Evolutionary conservation across 192 early-diverging fungal genomes (phyloP), one percentile per base, ranked within the genome.

Genomic region (Gigaspora rosea): DNA sequence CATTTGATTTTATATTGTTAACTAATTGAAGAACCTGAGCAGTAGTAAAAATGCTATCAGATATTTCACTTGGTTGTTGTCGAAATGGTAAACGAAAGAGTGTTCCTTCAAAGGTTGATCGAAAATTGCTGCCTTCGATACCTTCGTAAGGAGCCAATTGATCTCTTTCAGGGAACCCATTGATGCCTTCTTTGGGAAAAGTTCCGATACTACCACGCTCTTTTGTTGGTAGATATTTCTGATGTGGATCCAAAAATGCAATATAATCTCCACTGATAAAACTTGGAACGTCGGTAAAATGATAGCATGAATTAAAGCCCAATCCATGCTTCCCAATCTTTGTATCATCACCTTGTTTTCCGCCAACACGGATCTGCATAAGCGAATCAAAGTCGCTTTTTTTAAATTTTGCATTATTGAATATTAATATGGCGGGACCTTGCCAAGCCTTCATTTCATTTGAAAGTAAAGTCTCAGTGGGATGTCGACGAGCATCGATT

Each of bases 71-170:
- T 13, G 47, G 7, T 32, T 3, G 8, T 49, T 0, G 16, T 5
- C 80, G 67, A 20, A 80, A 50, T 32, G 80, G 80, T 15, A 80
- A 54, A 13, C 80, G 76, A 32, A 80, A 80, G 27, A 80, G 67
- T 3, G 77, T 73, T 3, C 80, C 80, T 2, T 78, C 20, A 41
- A 78, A 80, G 32, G 48, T 68, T 22, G 66, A 68, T 27, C 22
- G 36, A 49, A 68, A 68, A 68, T 68, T 20, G 12, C 22, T 68
- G 11, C 76, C 80, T 77, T 77, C 49, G 46, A 78, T 47, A 32
- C 18, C 58, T 54, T 71, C 61, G 62, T 62, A 76, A 18, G 80
- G 80, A 18, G n/a, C 22, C 16, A 78, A 35, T 49, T 80, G 80
- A 47, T 73, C 69, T 46, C 20, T 68, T 50, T 68, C 66, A 22